A percentile compares a stretch with the other conserved stretches of the same genome.
These are phyloP conservation scores for Melanogaster broomeanus DNA, from an alignment of 768 basidiomycete genomes.

Conservation along the genomic window DNA sequence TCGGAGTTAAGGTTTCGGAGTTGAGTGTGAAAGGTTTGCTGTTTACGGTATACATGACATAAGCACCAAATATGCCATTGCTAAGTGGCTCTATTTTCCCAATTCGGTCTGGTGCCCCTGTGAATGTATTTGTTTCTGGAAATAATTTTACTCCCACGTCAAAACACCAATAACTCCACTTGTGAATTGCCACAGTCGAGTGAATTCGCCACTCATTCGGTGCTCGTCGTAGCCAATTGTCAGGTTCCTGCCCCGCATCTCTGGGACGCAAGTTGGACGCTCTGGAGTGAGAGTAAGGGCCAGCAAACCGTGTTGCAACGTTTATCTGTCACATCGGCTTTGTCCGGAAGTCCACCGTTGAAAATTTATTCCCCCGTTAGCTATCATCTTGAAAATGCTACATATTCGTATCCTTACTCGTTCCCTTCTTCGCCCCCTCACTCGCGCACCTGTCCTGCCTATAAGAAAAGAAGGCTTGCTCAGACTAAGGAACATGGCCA, in stretches of 20 bases:
- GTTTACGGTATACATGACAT: too few species aligned
- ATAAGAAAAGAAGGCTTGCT: slow-evolving; percentile 12
- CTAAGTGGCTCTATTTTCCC: too few species aligned
- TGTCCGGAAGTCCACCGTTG: slow-evolving; percentile 16
- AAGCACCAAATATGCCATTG: too few species aligned
- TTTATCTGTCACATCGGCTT: slow-evolving; percentile 18
- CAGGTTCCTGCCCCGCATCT: too few species aligned
- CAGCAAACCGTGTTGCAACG: too few species aligned
- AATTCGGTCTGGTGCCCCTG: neutral
- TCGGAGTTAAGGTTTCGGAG: neutral
- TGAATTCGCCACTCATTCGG: neutral
- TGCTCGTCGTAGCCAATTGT: neutral
- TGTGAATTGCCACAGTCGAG: too few species aligned
- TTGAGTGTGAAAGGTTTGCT: neutral
- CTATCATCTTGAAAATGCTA: slow-evolving; percentile 28
- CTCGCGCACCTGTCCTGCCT: slow-evolving; percentile 25
- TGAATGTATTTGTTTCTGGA: neutral
- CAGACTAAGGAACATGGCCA: slow-evolving; percentile 56
- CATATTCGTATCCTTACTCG: slow-evolving; percentile 22
- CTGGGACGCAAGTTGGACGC: too few species aligned
- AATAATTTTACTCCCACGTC: neutral
- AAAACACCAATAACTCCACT: too few species aligned
- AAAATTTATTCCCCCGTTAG: slow-evolving; percentile 16
- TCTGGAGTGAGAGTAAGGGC: too few species aligned
- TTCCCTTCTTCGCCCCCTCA: slow-evolving; percentile 26